phyloP scores from a whole-genome alignment of 2,329 filamentous ascomycete species.

The Xylariaceae sp. region DNA sequence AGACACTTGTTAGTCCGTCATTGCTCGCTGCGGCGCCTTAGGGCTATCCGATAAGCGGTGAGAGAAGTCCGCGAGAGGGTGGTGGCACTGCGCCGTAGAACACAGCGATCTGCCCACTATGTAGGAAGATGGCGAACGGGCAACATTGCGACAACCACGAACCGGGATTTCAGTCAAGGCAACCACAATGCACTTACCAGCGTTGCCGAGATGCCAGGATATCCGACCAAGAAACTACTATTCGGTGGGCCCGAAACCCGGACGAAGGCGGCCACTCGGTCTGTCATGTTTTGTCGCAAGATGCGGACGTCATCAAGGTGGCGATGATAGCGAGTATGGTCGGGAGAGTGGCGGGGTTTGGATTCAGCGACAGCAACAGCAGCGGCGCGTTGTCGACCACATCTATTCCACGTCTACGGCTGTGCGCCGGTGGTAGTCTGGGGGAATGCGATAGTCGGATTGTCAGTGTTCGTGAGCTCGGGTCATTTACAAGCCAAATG shows the following conservation, averaged over 20 bases:
- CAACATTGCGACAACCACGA: conserved; percentile 13
- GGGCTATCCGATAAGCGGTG: neutral
- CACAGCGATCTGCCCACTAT: no score
- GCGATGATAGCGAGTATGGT: conserved; percentile 27
- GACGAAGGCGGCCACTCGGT: conserved; percentile 78
- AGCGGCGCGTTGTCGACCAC: conserved; percentile 31
- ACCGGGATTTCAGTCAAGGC: neutral
- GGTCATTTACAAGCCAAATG: conserved; percentile 28
- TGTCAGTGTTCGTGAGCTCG: conserved; percentile 16
- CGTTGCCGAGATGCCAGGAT: conserved; percentile 96
- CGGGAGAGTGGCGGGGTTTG: conserved; percentile 21
- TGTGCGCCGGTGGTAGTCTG: conserved; percentile 32
- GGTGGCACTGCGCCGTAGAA: no score
- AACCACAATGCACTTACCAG: conserved; percentile 69
- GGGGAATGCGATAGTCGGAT: conserved; percentile 29
- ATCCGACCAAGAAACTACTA: conserved; percentile 94
- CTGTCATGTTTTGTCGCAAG: conserved; percentile 38
- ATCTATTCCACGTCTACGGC: conserved; percentile 38
- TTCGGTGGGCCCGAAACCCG: conserved; percentile 97
- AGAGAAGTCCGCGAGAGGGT: neutral
- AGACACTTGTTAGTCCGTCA: conserved; percentile 12
- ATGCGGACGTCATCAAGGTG: conserved; percentile 28
- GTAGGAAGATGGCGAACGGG: conserved; percentile 1
- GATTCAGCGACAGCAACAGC: conserved; percentile 23
- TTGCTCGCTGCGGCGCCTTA: neutral